Base-by-base conservation (phyloP, 208 protist genomes). In the Leishmania gerbilli region DNA sequence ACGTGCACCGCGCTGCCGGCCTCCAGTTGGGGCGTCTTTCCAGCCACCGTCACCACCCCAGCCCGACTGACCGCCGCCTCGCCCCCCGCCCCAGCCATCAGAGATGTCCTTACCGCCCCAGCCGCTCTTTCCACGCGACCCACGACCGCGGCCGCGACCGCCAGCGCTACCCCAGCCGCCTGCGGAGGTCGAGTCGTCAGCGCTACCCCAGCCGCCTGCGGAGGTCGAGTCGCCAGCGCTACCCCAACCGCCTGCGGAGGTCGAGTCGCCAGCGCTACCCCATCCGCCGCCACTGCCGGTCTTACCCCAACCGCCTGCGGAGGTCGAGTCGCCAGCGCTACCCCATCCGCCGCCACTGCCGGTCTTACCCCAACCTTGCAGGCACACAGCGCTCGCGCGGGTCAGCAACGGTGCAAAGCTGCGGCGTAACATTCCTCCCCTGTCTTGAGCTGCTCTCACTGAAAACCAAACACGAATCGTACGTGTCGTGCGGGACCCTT, bases 351-450 rank as follows among this genome's bases (percentile, higher is more conserved):
- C 60, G 47, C 84, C 68, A 21, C 74, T 56, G 5, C 34, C 56
- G 34, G 53, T n/a, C 4, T 42, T 82, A 13, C 93, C 93, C 92
- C 93, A 94, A 2, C 93, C 93, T 74, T 94, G 90, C 76, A 90
- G 77, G 1, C 88, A 45, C 15, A 82, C 71, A 27, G 78, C 84
- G 34, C 81, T 92, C 51, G 72, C 79, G 42, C 85, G 80, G 58
- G 91, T 37, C 47, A 76, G 49, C 67, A 90, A 53, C 60, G 76
- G 79, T 40, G 85, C 82, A 76, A 82, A 88, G 8, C 84, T 84
- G 69, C 88, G 89, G 71, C 88, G 87, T 37, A 89, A 37, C 91
- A 94, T 76, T n/a, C 40, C 13, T 58, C 42, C 51, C 1, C 13
- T 62, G 31, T 47, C 31, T 15, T 58, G 24, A 37, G 2, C 11